A percentile compares a stretch with the other conserved stretches of the same genome.
Conservation (phyloP, 1,139 yeast genomes). For the Wickerhamomyces sp. region DNA sequence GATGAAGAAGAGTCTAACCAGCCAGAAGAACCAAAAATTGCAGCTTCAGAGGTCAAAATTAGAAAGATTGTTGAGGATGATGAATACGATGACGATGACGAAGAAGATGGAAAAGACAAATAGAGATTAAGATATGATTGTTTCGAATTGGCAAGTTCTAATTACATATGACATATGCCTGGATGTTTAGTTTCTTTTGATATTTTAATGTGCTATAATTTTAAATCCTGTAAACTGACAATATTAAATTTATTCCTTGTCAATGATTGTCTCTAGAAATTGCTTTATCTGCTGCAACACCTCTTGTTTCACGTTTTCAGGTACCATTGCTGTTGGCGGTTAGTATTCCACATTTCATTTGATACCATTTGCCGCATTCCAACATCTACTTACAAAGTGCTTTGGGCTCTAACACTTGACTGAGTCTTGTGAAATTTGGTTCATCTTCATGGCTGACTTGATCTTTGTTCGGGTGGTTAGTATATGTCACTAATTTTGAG, state of each 20-base stretch:
- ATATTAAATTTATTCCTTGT: constrained; percentile 21
- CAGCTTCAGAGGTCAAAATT: constrained; percentile 58
- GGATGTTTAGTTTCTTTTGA: no score
- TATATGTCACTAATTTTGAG: constrained; percentile 11
- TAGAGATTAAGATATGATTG: neutral
- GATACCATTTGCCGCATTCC: neutral
- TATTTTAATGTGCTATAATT: neutral
- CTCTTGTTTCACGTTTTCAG: constrained; percentile 57
- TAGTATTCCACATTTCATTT: constrained; percentile 1
- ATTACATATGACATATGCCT: no score
- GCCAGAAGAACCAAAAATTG: constrained; percentile 26
- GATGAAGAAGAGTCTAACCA: constrained; percentile 31
- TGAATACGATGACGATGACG: constrained; percentile 59
- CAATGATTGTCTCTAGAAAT: constrained; percentile 48
- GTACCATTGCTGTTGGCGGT: constrained; percentile 45
- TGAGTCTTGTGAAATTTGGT: constrained; percentile 50
- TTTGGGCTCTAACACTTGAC: constrained; percentile 51
- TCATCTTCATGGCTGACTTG: constrained; percentile 34
- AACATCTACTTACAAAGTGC: constrained; percentile 49
- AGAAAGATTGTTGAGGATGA: constrained; percentile 80
- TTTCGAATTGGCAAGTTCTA: no score
- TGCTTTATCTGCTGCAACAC: constrained; percentile 52
- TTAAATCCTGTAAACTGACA: neutral
- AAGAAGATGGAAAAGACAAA: neutral
- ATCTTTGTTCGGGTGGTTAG: constrained; percentile 19